A percentile compares a stretch with the other conserved stretches of the same genome.
These are phyloP conservation scores for Maudiozyma bulderi DNA, from an alignment of 805 yeast genomes.

Conservation along the genomic window DNA sequence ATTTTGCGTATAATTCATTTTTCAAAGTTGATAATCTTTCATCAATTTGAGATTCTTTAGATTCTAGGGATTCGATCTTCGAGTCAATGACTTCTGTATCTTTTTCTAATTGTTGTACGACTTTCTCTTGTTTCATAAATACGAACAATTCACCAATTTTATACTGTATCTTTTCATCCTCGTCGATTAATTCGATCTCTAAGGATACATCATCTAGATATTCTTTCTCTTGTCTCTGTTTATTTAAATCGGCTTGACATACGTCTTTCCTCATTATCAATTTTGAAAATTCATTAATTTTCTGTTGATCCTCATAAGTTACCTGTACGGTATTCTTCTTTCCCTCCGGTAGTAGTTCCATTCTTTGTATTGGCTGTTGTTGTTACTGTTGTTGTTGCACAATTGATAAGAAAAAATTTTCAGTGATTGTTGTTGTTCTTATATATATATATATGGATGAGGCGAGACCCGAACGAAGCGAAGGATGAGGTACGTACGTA, in stretches of 20 bases:
- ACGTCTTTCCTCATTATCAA: conserved; percentile 63
- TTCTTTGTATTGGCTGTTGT: background rate
- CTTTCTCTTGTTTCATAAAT: conserved; percentile 55
- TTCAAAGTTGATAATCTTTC: conserved; percentile 53
- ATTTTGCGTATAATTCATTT: conserved; percentile 70
- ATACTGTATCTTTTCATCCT: conserved; percentile 61
- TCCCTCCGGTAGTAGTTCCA: conserved; percentile 34
- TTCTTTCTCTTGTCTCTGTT: conserved; percentile 62
- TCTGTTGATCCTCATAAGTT: conserved; percentile 64
- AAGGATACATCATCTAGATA: conserved; percentile 76
- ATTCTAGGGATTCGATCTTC: conserved; percentile 39
- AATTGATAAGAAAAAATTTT: background rate
- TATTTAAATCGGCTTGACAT: conserved; percentile 39
- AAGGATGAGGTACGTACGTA: too few relatives aligned
- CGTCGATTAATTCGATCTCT: conserved; percentile 81
- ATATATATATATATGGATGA: background rate
- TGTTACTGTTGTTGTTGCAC: background rate
- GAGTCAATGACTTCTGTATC: conserved; percentile 47
- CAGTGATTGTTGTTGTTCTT: background rate
- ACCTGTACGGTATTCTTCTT: conserved; percentile 33
- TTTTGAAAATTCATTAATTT: conserved; percentile 81
- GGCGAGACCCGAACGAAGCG: too few relatives aligned
- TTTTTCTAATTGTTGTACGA: conserved; percentile 54
- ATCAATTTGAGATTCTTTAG: conserved; percentile 42
- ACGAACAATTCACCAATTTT: conserved; percentile 74